These are phyloP conservation scores for Vitis hybrid DNA, from an alignment of 177 flowering plant species.

Conservation along the genomic window DNA sequence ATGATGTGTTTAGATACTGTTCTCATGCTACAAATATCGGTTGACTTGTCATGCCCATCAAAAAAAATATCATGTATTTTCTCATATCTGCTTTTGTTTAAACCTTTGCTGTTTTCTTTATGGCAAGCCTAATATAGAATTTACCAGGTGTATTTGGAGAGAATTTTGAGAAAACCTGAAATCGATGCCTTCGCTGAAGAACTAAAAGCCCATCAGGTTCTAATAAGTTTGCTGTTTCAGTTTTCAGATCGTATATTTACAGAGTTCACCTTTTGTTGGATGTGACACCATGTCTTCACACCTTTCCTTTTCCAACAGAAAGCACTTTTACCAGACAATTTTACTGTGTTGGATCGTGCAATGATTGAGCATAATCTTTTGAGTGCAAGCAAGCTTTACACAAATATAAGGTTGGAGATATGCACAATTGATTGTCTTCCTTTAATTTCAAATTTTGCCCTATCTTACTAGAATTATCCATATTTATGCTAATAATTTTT, in stretches of 20 bases:
- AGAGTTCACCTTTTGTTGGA: constrained; percentile 6
- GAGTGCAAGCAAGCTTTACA: constrained; percentile 98
- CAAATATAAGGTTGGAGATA: constrained; percentile 75
- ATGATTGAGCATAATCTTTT: constrained; percentile 99
- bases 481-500: background rate
- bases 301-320: constrained; percentile 49
- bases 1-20: too few relatives aligned
- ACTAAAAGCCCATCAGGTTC: constrained; percentile 90
- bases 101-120: background rate
- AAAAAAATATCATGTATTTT: too few relatives aligned
- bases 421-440: background rate
- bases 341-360: constrained; percentile 96
- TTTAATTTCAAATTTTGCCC: background rate
- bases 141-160: constrained; percentile 89
- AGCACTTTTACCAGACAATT: constrained; percentile 93
- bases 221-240: background rate
- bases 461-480: background rate
- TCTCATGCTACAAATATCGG: too few relatives aligned
- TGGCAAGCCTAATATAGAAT: constrained; percentile 1
- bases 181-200: constrained; percentile 99
- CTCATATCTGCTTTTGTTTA: background rate
- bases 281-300: constrained; percentile 1
- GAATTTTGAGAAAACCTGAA: constrained; percentile 96
- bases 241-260: background rate
- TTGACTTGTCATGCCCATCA: too few relatives aligned